phyloP scores from a whole-genome alignment of 2,329 filamentous ascomycete species.

The Aspergillus neoniger region DNA sequence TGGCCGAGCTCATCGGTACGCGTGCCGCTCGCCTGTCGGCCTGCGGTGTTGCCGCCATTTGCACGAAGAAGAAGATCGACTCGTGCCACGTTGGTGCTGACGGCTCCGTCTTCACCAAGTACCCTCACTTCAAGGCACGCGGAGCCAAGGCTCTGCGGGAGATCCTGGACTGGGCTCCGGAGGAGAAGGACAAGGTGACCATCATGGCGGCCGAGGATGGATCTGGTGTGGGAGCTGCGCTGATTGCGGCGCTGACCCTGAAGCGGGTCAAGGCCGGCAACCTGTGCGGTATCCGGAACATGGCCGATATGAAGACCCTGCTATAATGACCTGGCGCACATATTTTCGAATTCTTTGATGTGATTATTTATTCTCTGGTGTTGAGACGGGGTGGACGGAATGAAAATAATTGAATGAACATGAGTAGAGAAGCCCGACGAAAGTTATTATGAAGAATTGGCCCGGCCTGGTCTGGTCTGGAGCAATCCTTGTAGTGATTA shows the following conservation, averaged over 20 bases:
- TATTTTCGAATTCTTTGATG: background rate
- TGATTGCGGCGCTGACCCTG: conserved; percentile 77
- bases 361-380: background rate
- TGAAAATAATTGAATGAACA: background rate
- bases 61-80: conserved; percentile 90
- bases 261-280: conserved; percentile 64
- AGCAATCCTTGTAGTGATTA: no score
- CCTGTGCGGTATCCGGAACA: conserved; percentile 58
- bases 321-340: conserved; percentile 20
- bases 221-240: conserved; percentile 90
- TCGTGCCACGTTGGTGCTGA: conserved; percentile 94
- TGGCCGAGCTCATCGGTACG: conserved; percentile 92
- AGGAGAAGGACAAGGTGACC: conserved; percentile 83
- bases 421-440: background rate
- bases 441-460: background rate
- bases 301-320: conserved; percentile 40
- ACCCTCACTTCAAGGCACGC: conserved; percentile 94
- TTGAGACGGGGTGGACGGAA: background rate
- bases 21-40: conserved; percentile 89
- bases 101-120: conserved; percentile 98
- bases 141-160: conserved; percentile 87
- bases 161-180: conserved; percentile 89
- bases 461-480: no score
- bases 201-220: conserved; percentile 91
- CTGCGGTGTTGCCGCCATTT: conserved; percentile 93